Evolutionary conservation across 75 land plant genomes (phyloP).

Genomic region (Larix kaempferi): DNA sequence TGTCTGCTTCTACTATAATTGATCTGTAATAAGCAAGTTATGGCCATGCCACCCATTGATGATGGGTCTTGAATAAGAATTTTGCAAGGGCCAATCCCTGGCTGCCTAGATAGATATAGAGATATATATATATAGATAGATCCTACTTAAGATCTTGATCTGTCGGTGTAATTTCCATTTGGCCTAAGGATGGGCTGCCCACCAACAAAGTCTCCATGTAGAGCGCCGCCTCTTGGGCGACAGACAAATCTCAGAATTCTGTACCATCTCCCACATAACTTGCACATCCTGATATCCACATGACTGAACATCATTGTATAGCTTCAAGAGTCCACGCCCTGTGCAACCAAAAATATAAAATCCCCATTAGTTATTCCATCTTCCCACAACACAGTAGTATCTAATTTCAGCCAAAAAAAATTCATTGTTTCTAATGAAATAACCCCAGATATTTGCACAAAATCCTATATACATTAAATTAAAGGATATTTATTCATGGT

Average conservation of each 20-base stretch:
- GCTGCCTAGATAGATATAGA: neutral
- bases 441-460: too few species aligned
- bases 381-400: too few species aligned
- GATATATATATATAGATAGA: neutral
- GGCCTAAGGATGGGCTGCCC: constrained; percentile 13
- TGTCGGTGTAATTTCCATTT: neutral
- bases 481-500: too few species aligned
- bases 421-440: too few species aligned
- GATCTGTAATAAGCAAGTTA: neutral
- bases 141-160: neutral
- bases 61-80: neutral
- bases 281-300: constrained; percentile 23
- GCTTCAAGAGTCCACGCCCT: constrained; percentile 34
- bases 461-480: too few species aligned
- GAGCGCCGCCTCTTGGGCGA: constrained; percentile 10
- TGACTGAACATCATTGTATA: constrained; percentile 18
- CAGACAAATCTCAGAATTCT: constrained; percentile 7
- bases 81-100: neutral
- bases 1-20: neutral
- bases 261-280: constrained; percentile 25
- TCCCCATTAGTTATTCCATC: too few species aligned
- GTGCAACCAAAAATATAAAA: neutral
- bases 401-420: too few species aligned
- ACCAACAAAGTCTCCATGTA: constrained; percentile 8
- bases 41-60: constrained; percentile 1